Conservation (phyloP, 257 asterid genomes). For the Mitragyna speciosa region DNA sequence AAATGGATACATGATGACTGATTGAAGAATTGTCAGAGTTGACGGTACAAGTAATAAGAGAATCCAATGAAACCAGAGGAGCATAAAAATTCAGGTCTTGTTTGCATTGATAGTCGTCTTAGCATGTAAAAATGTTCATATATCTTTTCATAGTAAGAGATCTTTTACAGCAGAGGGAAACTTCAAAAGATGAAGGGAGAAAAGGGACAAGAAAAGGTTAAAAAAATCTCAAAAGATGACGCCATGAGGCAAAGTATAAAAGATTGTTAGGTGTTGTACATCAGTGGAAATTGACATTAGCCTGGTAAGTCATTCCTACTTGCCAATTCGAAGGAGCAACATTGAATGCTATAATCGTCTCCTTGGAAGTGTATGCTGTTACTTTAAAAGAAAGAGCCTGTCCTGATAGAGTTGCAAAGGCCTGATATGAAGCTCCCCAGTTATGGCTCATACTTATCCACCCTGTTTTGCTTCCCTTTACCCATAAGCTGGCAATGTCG, state of each 20-base stretch:
- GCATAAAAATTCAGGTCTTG: neutral
- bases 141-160: too few species aligned
- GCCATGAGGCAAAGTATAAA: neutral
- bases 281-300: constrained; percentile 56
- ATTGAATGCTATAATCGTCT: constrained; percentile 52
- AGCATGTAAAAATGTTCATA: neutral
- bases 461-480: constrained; percentile 66
- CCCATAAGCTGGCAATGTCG: constrained; percentile 59
- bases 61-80: neutral
- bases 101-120: neutral
- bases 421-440: constrained; percentile 91
- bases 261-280: neutral
- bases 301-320: constrained; percentile 51
- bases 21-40: neutral
- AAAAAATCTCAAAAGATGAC: neutral
- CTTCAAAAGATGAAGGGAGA: neutral
- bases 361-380: constrained; percentile 56
- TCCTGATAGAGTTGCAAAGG: constrained; percentile 62
- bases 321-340: constrained; percentile 73
- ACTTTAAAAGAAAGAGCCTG: constrained; percentile 70
- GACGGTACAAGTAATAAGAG: too few species aligned
- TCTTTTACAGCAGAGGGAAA: too few species aligned
- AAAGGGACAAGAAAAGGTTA: too few species aligned
- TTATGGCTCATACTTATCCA: constrained; percentile 95
- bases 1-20: neutral